These are phyloP conservation scores for Ceratocystis diversiconidia DNA, from an alignment of 2,329 filamentous ascomycete genomes.

Conservation along the genomic window DNA sequence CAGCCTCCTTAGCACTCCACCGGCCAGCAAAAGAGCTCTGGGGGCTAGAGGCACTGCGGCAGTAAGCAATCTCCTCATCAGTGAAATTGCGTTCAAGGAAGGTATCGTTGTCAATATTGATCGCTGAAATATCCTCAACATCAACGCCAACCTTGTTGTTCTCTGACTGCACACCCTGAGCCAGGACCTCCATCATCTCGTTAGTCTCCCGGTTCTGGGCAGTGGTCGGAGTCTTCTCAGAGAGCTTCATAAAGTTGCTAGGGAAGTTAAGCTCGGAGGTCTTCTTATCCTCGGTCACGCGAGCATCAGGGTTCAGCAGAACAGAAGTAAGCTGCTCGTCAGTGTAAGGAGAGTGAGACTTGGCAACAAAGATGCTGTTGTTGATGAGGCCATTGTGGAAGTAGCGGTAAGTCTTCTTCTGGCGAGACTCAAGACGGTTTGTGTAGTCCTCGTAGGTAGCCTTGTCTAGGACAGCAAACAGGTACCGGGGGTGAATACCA, in stretches of 20 bases:
- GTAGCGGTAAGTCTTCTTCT: constrained; percentile 98
- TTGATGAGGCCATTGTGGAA: constrained; percentile 98
- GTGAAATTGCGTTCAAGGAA: constrained; percentile 96
- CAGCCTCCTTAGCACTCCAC: constrained; percentile 96
- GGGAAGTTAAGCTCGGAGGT: constrained; percentile 64
- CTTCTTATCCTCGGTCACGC: constrained; percentile 77
- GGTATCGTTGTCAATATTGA: constrained; percentile 88
- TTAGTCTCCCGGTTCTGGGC: constrained; percentile 48
- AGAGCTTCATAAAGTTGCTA: constrained; percentile 50
- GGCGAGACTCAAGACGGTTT: constrained; percentile 74
- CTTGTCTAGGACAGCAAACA: constrained; percentile 87
- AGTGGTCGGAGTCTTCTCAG: constrained; percentile 38
- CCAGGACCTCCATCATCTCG: constrained; percentile 63
- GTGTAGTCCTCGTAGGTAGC: constrained; percentile 70
- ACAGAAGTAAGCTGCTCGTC: constrained; percentile 76
- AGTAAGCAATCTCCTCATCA: constrained; percentile 68
- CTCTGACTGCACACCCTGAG: constrained; percentile 45
- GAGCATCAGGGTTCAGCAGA: constrained; percentile 85
- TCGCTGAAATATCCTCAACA: constrained; percentile 71
- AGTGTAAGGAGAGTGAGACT: constrained; percentile 77
- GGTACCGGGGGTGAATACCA: constrained; percentile 90
- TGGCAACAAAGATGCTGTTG: constrained; percentile 94
- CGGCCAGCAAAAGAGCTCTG: constrained; percentile 87
- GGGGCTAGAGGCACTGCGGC: constrained; percentile 60
- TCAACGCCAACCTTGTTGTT: constrained; percentile 84